Base-by-base conservation (phyloP, 192 early-diverging fungal genomes). In the Entomortierella beljakovae region DNA sequence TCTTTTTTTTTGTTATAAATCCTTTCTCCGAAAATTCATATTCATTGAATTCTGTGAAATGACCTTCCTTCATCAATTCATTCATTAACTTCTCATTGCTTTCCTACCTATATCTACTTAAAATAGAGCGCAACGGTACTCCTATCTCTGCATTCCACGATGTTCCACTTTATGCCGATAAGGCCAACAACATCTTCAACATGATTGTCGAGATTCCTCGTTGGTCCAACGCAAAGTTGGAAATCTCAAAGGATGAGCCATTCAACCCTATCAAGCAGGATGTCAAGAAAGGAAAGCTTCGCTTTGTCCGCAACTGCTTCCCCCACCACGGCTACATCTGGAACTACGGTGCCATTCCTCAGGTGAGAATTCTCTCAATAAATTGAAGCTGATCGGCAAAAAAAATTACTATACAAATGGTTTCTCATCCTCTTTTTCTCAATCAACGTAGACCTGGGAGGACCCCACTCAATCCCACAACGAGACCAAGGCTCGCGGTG, bases 281-380 rank as follows among this genome's bases (percentile, higher is more conserved):
- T 80, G 88, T 92, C 73, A 98, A 98, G 92, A 99, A 99, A 89
- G 96, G 96, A 73, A 99, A 99, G 88, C 93, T 98, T 68, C 92
- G 98, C 65, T 98, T 90, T 82, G 97, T 99, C 66, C 92, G 96
- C 82, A 98, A 99, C 92, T 93, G 93, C 84, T 99, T 98, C 93
- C 98, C 98, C 10, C 96, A 98, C 91, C 94, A 99, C 85, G 98
- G 98, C 66, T 99, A 99, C 86, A 98, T 99, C 86, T 99, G 98
- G 98, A 99, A 99, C 96, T 98, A 99, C 77, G 98, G 98, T 80
- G 97, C 97, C 67, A 89, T 99, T 79, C 98, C 98, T 34, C 96
- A 97, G 79, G 90, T 91, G 82, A 10, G 52, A 7, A 8, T 13
- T 43, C 22, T 42, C 4, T 38, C 23, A 50, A 67, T 42, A n/a